Conservation (phyloP, 805 yeast species). For the Lachancea lanzarotensis region DNA sequence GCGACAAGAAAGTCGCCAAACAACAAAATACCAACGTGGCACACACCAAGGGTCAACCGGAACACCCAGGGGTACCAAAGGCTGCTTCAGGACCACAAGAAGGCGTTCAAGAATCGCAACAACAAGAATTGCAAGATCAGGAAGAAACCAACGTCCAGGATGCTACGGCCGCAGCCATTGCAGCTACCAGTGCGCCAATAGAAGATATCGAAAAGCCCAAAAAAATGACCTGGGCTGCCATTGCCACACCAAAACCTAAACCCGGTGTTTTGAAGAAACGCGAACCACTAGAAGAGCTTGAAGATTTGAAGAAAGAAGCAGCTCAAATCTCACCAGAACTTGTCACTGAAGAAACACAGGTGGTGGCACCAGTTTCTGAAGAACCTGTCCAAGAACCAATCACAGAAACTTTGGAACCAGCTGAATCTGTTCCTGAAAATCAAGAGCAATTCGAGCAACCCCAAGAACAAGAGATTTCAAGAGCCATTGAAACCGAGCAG, state of each 20-base stretch:
- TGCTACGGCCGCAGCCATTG: conserved; percentile 22
- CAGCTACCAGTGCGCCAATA: conserved; percentile 11
- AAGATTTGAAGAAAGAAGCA: conserved; percentile 33
- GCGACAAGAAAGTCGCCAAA: conserved; percentile 17
- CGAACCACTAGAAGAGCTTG: conserved; percentile 25
- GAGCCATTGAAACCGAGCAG: conserved; percentile 7
- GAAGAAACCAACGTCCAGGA: conserved; percentile 20
- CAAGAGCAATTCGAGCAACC: conserved; percentile 6
- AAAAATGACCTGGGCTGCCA: conserved; percentile 62
- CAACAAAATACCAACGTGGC: conserved; percentile 17
- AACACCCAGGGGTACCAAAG: conserved; percentile 4
- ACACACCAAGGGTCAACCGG: conserved; percentile 13
- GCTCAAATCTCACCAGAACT: conserved; percentile 23
- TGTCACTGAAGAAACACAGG: conserved; percentile 10
- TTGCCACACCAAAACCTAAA: conserved; percentile 49
- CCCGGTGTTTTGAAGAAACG: conserved; percentile 29
- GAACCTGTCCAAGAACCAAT: conserved; percentile 8
- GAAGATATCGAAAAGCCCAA: conserved; percentile 18
- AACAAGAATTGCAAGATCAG: conserved; percentile 7
- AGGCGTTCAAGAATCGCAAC: conserved; percentile 11
- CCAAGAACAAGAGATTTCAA: conserved; percentile 1
- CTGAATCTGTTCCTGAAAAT: conserved; percentile 9
- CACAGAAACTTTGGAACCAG: conserved; percentile 9
- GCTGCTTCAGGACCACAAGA: background rate
- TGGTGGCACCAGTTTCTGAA: conserved; percentile 4